phyloP scores from a whole-genome alignment of 164 flowering plant genomes.

The grape (Vitis vinifera) region ASM3070453v1 NC_081815.1:3679501-3680000 shows the following conservation, averaged over 20 bases:
- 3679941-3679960: slow-evolving; percentile 43
- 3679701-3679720: slow-evolving; percentile 88
- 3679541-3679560: slow-evolving; percentile 54
- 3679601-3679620: slow-evolving; percentile 59
- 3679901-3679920: slow-evolving; percentile 52
- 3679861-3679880: slow-evolving; percentile 58
- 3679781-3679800: slow-evolving; percentile 51
- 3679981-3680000: slow-evolving; percentile 12
- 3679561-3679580: slow-evolving; percentile 75
- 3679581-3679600: slow-evolving; percentile 64
- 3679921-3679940: slow-evolving; percentile 63
- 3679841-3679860: slow-evolving; percentile 61
- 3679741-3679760: slow-evolving; percentile 71
- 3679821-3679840: slow-evolving; percentile 63
- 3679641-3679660: slow-evolving; percentile 77
- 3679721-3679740: slow-evolving; percentile 97
- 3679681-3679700: slow-evolving; percentile 76
- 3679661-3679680: slow-evolving; percentile 79
- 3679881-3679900: slow-evolving; percentile 48
- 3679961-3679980: slow-evolving; percentile 47
- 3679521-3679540: slow-evolving; percentile 55
- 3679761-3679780: slow-evolving; percentile 48
- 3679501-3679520: slow-evolving; percentile 63
- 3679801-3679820: slow-evolving; percentile 70
- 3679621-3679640: slow-evolving; percentile 72